Conservation (phyloP, 768 basidiomycete species). For the Steccherinum ochraceum region DNA sequence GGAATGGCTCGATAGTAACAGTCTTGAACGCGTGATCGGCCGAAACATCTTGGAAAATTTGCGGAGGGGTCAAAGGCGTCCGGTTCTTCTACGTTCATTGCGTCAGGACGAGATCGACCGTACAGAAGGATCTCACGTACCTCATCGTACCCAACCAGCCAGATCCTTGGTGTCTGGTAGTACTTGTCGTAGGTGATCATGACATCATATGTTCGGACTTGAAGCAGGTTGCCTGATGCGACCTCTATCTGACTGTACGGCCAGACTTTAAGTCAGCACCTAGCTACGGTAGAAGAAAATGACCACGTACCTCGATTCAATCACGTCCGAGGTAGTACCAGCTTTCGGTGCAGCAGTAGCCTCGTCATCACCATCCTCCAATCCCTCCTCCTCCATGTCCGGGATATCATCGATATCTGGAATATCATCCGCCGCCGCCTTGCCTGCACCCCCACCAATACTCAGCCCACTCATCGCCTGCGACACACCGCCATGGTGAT, state of each 20-base stretch:
- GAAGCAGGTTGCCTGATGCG: conserved; percentile 78
- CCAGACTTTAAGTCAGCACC: conserved; percentile 5
- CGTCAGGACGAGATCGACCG: conserved; percentile 3
- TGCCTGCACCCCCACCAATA: conserved; percentile 22
- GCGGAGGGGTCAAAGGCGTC: conserved; percentile 76
- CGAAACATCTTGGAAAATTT: conserved; percentile 97
- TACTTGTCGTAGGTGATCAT: conserved; percentile 99
- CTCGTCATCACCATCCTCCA: conserved; percentile 85
- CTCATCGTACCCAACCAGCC: conserved; percentile 98
- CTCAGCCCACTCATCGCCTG: conserved; percentile 22
- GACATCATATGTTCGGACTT: conserved; percentile 98
- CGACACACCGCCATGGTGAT: conserved; percentile 21
- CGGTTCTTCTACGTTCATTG: conserved; percentile 65
- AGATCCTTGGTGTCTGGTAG: conserved; percentile 97
- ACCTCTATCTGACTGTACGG: conserved; percentile 49
- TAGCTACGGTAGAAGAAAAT: not conserved
- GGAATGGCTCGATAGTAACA: conserved; percentile 97
- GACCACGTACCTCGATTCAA: conserved; percentile 44
- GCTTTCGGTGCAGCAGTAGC: conserved; percentile 50
- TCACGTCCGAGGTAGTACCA: conserved; percentile 16
- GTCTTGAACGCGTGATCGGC: conserved; percentile 98
- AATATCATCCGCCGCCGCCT: conserved; percentile 47
- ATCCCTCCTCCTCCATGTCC: conserved; percentile 95
- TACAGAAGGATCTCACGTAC: conserved; percentile 30
- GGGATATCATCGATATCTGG: conserved; percentile 97